phyloP scores from a whole-genome alignment of 306 rosid genomes.

The Purshia tridentata region DNA sequence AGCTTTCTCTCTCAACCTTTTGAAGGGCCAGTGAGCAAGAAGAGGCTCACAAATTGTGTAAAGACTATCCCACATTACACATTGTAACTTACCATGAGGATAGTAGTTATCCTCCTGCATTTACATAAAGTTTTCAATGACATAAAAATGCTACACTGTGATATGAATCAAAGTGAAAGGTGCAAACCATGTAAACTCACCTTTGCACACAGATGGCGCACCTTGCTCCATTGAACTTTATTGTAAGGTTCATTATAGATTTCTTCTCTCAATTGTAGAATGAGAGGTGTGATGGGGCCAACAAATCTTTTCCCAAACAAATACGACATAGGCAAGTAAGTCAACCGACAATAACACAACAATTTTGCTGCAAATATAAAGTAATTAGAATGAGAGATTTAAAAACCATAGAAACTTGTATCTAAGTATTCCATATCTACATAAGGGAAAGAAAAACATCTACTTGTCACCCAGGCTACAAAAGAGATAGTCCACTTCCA shows the following conservation, averaged over 20 bases:
- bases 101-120: slow-evolving; percentile 28
- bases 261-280: slow-evolving; percentile 54
- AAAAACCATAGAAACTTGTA: not conserved
- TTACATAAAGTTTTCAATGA: not conserved
- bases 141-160: not conserved
- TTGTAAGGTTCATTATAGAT: slow-evolving; percentile 43
- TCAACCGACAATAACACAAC: slow-evolving; percentile 66
- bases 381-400: not conserved
- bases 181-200: slow-evolving; percentile 8
- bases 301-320: slow-evolving; percentile 64
- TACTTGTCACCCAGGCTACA: too few species aligned
- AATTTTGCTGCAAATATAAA: slow-evolving; percentile 53
- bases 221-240: slow-evolving; percentile 50
- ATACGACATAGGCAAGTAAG: slow-evolving; percentile 71
- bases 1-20: slow-evolving; percentile 26
- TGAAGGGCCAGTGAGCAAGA: slow-evolving; percentile 26
- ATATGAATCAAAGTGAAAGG: not conserved
- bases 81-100: slow-evolving; percentile 22
- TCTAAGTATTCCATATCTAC: too few species aligned
- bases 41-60: slow-evolving; percentile 30
- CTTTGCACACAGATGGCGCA: slow-evolving; percentile 59
- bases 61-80: slow-evolving; percentile 30
- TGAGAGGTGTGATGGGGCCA: slow-evolving; percentile 68
- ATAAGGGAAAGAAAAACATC: too few species aligned
- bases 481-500: too few species aligned